Evolutionary conservation across 2,329 filamentous ascomycete genomes (phyloP).

Genomic region (Aspergillus chevalieri): DNA sequence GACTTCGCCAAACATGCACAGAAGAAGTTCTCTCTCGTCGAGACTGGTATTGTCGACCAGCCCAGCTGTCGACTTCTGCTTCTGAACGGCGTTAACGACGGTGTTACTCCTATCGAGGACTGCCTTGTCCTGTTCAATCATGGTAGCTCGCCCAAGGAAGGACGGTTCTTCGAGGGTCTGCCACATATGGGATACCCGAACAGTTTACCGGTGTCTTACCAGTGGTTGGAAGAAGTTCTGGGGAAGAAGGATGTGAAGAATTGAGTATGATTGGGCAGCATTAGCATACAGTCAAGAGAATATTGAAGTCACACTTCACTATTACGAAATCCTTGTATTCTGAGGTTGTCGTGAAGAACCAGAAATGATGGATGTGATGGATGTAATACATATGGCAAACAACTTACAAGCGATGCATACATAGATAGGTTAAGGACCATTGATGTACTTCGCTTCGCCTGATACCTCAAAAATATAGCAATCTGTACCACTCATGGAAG

Average conservation of each 20-base stretch:
- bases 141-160: slow-evolving; percentile 57
- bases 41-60: slow-evolving; percentile 52
- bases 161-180: slow-evolving; percentile 55
- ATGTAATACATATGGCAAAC: not conserved
- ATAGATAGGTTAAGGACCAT: no score
- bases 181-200: slow-evolving; percentile 64
- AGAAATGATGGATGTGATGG: no score
- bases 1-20: slow-evolving; percentile 52
- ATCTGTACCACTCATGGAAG: no score
- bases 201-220: slow-evolving; percentile 33
- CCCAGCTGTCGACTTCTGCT: slow-evolving; percentile 54
- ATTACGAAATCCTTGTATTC: no score
- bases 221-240: slow-evolving; percentile 31
- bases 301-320: no score
- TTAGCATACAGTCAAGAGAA: not conserved
- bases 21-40: slow-evolving; percentile 58
- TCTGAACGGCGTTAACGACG: slow-evolving; percentile 58
- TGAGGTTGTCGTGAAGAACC: no score
- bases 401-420: not conserved
- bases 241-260: slow-evolving; percentile 17
- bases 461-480: no score
- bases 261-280: slow-evolving; percentile 1
- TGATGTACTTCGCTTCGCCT: no score
- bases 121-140: slow-evolving; percentile 60
- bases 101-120: slow-evolving; percentile 63